Conservation (phyloP, 768 basidiomycete species). For the Russula ochroleuca region DNA sequence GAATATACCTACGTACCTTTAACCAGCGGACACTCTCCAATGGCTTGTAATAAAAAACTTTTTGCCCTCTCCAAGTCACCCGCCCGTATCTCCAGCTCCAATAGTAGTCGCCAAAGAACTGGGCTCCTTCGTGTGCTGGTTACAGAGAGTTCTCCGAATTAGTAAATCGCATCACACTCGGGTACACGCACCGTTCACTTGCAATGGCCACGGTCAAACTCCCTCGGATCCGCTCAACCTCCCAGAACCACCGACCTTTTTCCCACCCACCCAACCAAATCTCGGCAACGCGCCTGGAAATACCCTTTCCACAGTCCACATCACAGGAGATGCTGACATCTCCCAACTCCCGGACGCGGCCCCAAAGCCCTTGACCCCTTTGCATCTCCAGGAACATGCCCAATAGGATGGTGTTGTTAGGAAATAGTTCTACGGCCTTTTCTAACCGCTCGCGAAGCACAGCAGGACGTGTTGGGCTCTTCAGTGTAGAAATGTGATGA, state of each 20-base stretch:
- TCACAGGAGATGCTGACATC: slow-evolving; percentile 42
- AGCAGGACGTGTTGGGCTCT: slow-evolving; percentile 53
- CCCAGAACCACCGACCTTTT: slow-evolving; percentile 61
- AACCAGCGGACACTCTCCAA: slow-evolving; percentile 66
- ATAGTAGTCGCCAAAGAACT: slow-evolving; percentile 65
- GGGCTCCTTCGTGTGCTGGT: slow-evolving; percentile 61
- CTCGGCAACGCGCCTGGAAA: slow-evolving; percentile 58
- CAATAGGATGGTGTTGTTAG: slow-evolving; percentile 65
- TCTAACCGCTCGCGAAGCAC: slow-evolving; percentile 55
- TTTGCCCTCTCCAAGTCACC: slow-evolving; percentile 60
- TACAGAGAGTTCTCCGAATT: slow-evolving; percentile 3
- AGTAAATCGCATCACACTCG: not conserved
- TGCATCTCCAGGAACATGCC: slow-evolving; percentile 74
- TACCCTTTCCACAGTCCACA: slow-evolving; percentile 46
- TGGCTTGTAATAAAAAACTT: slow-evolving; percentile 65
- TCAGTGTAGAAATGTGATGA: slow-evolving; percentile 50
- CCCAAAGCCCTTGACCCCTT: slow-evolving; percentile 76
- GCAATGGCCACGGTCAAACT: slow-evolving; percentile 60
- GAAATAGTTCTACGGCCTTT: slow-evolving; percentile 53
- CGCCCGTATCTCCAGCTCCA: slow-evolving; percentile 71
- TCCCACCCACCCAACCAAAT: slow-evolving; percentile 83
- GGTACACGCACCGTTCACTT: slow-evolving; percentile 54
- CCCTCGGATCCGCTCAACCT: slow-evolving; percentile 65
- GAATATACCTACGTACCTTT: slow-evolving; percentile 50
- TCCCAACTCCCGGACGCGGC: slow-evolving; percentile 54